These are phyloP conservation scores for Curvularia sp. DNA, from an alignment of 2,329 filamentous ascomycete species.

Conservation along the genomic window DNA sequence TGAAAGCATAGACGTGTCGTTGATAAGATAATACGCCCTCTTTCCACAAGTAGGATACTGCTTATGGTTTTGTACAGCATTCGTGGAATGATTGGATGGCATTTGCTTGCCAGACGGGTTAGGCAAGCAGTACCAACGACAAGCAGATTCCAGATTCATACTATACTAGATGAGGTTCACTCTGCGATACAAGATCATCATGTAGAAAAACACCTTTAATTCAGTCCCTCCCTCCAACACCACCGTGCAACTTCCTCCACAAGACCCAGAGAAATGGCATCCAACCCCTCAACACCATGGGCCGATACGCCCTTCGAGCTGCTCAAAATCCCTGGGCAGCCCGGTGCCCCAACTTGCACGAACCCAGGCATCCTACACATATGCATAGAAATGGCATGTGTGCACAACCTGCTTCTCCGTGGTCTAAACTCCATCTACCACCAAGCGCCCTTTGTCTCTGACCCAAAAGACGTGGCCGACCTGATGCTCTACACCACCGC, in stretches of 20 bases:
- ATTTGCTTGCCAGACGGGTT: neutral
- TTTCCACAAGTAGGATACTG: slow-evolving; percentile 9
- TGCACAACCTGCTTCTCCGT: slow-evolving; percentile 48
- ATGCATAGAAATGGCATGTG: slow-evolving; percentile 46
- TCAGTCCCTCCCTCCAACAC: too few relatives aligned
- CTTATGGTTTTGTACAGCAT: slow-evolving; percentile 1
- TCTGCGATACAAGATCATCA: neutral
- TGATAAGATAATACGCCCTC: neutral
- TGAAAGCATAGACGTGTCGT: neutral
- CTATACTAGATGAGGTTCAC: too few relatives aligned
- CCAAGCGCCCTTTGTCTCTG: slow-evolving; percentile 38
- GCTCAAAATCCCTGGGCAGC: slow-evolving; percentile 21
- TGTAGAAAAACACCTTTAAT: neutral
- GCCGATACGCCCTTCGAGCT: slow-evolving; percentile 24
- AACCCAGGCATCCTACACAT: slow-evolving; percentile 43
- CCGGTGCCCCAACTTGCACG: slow-evolving; percentile 20
- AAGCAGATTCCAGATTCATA: too few relatives aligned
- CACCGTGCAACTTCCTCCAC: too few relatives aligned
- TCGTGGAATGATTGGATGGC: neutral
- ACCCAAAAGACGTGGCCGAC: slow-evolving; percentile 29
- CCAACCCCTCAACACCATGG: slow-evolving; percentile 9
- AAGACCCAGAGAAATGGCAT: neutral
- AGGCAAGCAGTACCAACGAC: neutral
- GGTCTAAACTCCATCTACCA: slow-evolving; percentile 48
- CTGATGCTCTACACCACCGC: slow-evolving; percentile 41